Evolutionary conservation across 2,329 filamentous ascomycete species (phyloP), one percentile per base, ranked within the genome.

Genomic region (Balansia obtecta): DNA sequence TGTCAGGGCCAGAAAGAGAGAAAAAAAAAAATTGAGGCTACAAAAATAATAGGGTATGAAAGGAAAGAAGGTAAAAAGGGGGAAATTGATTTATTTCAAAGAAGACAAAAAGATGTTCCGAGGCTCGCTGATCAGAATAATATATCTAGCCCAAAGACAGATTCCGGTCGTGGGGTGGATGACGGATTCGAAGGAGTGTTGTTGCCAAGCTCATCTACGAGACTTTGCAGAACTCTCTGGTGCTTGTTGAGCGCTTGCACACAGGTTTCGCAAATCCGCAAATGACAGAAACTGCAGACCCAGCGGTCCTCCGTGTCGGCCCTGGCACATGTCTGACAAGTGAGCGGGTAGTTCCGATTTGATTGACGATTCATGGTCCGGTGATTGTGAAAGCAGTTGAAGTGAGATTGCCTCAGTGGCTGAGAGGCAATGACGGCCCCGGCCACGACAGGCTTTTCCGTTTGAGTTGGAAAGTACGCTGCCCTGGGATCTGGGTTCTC

Each of bases 221-320:
- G 60, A 38, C 56, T 60, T n/a, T 57, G 54, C 32, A 80, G 61
- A 52, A 78, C 69, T 22, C 69, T 65, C 39, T 67, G 64, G 45
- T 69, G 65, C 22, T 58, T 59, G 27, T 67, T 64, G 50, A 80
- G 60, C 20, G 64, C 59, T 12, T 65, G 68, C 39, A 66, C 60
- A 56, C 77, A 81, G 2, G 63, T 54, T 33, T 68, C 65, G 61
- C 77, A 81, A 51, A 80, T 69, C 48, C 75, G 71, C 45, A 79
- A 56, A 52, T 70, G 66, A 61, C 76, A 79, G 60, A 72, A 75
- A 13, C 63, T 62, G 59, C 76, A 79, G 18, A 65, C 66, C 62
- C 65, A 72, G 37, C 76, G 71, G 54, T 70, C 63, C 43, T 70
- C 67, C 7, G 60, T 57, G 51, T 78, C 73, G 46, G 66, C 64